Evolutionary conservation across 257 asterid genomes (phyloP).

Genomic region (Lycium ferocissimum): DNA sequence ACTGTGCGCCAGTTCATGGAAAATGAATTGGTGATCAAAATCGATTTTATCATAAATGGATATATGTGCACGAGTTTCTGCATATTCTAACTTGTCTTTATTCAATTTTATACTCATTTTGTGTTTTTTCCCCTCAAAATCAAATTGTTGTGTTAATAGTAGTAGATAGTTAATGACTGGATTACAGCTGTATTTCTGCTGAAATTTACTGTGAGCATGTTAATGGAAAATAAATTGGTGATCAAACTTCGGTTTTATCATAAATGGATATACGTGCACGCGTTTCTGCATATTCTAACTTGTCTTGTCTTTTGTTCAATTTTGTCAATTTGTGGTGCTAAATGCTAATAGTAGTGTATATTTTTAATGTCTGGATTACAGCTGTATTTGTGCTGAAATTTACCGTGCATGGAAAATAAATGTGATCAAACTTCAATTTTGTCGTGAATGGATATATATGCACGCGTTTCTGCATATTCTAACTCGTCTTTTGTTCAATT

Average conservation of each 20-base stretch:
- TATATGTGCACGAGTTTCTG: too few species aligned
- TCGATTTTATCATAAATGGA: too few species aligned
- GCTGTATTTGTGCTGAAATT: neutral
- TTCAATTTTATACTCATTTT: too few species aligned
- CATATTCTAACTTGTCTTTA: too few species aligned
- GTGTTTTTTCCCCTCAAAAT: too few species aligned
- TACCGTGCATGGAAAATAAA: neutral
- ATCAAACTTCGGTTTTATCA: neutral
- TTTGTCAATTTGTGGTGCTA: neutral
- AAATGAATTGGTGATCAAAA: constrained; percentile 17
- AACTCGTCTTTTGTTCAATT: neutral
- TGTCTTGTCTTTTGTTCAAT: neutral
- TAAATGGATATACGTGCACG: neutral
- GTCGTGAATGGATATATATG: too few species aligned
- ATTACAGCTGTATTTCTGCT: neutral
- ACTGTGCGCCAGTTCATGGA: neutral
- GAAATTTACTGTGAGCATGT: neutral
- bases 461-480: too few species aligned
- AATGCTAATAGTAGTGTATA: neutral
- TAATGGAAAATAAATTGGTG: too few species aligned
- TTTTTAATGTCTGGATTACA: neutral
- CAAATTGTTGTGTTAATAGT: neutral
- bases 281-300: neutral
- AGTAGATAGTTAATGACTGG: neutral
- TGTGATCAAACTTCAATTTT: neutral